These are phyloP conservation scores for Phoma sp. DNA, from an alignment of 2,329 filamentous ascomycete species.

Conservation along the genomic window DNA sequence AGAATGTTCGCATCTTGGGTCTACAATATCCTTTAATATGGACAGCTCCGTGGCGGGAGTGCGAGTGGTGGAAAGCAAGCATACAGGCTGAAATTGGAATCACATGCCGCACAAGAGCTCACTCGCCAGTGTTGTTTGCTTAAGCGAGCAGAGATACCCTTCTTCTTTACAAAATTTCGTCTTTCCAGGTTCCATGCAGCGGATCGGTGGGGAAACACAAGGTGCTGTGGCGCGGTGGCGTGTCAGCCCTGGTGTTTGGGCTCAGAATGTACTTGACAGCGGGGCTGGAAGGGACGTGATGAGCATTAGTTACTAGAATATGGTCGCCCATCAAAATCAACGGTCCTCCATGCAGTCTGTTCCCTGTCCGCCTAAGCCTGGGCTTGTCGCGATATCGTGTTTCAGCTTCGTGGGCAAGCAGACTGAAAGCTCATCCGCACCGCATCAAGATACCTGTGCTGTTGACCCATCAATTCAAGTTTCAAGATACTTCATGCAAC, in stretches of 20 bases:
- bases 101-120: slow-evolving; percentile 39
- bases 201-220: slow-evolving; percentile 24
- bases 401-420: slow-evolving; percentile 33
- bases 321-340: slow-evolving; percentile 33
- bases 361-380: slow-evolving; percentile 9
- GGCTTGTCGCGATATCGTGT: slow-evolving; percentile 23
- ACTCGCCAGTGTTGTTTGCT: slow-evolving; percentile 44
- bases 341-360: slow-evolving; percentile 27
- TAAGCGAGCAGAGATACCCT: slow-evolving; percentile 48
- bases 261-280: slow-evolving; percentile 44
- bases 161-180: slow-evolving; percentile 23
- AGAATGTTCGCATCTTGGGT: slow-evolving; percentile 31
- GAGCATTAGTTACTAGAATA: slow-evolving; percentile 45
- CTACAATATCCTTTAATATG: slow-evolving; percentile 40
- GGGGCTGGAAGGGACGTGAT: slow-evolving; percentile 39
- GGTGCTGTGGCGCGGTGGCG: slow-evolving; percentile 23
- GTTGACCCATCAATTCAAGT: slow-evolving; percentile 26
- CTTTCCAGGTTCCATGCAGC: slow-evolving; percentile 10
- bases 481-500: slow-evolving; percentile 29
- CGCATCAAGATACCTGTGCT: slow-evolving; percentile 13
- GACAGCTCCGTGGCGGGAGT: slow-evolving; percentile 27
- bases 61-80: slow-evolving; percentile 31
- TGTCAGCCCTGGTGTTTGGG: slow-evolving; percentile 23
- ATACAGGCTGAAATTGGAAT: slow-evolving; percentile 46
- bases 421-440: slow-evolving; percentile 4